Percentiles rank a stretch among this genome's conserved stretches.
These are phyloP conservation scores for Lachancea kluyveri DNA, from an alignment of 805 yeast genomes.

Conservation along the genomic window DNA sequence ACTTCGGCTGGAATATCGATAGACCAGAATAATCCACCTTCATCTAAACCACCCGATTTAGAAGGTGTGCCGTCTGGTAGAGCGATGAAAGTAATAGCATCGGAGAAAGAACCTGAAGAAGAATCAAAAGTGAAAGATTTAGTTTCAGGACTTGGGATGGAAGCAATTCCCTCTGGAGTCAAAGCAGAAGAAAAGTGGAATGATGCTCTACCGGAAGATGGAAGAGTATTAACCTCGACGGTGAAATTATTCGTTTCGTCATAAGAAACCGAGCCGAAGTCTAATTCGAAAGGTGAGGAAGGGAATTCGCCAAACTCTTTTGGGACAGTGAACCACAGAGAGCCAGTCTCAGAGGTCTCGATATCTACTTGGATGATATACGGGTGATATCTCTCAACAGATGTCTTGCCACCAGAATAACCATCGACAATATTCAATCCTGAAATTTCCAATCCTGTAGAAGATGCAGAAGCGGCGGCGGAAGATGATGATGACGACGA, in stretches of 20 bases:
- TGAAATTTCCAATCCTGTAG: constrained; percentile 2
- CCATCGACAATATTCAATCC: constrained; percentile 2
- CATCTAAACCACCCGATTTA: constrained; percentile 2
- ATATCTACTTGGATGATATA: constrained; percentile 6
- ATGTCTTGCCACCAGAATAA: constrained; percentile 4
- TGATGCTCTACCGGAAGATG: constrained; percentile 6
- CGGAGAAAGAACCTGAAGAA: constrained; percentile 7
- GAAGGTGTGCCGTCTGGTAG: constrained; percentile 4
- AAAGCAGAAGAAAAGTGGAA: constrained; percentile 4
- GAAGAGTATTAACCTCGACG: constrained; percentile 7
- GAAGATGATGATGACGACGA: neutral
- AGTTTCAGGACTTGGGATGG: constrained; percentile 3
- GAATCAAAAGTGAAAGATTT: constrained; percentile 5
- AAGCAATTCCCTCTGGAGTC: constrained; percentile 1
- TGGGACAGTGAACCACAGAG: constrained; percentile 9
- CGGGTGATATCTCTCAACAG: constrained; percentile 3
- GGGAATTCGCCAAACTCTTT: constrained; percentile 5
- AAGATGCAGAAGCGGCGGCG: constrained; percentile 1
- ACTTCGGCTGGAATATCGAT: constrained; percentile 4
- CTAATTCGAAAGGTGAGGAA: constrained; percentile 4
- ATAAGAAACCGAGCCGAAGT: constrained; percentile 7
- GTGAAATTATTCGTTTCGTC: constrained; percentile 7
- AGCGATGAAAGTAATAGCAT: constrained; percentile 6
- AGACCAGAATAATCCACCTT: constrained; percentile 2
- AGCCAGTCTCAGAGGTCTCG: constrained; percentile 7